Base-by-base conservation (phyloP, 2,329 filamentous ascomycete genomes). In the Knufia petricola region DNA sequence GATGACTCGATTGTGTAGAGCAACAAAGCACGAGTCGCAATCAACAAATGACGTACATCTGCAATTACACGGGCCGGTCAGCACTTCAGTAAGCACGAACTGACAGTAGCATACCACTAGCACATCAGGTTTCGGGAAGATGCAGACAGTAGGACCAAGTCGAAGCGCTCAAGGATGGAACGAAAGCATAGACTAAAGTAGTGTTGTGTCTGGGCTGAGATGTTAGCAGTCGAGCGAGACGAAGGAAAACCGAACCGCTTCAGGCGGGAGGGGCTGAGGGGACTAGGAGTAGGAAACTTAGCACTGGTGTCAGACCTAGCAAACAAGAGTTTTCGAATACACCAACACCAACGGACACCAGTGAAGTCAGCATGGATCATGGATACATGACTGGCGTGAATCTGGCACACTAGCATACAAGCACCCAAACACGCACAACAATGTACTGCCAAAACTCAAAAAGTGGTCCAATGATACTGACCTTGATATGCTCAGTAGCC, bases 171-270 rank as follows among this genome's bases (percentile, higher is more conserved):
- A 15, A 44, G 39, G 39, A 41, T 23, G 39, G 39, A 26, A 4
- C 41, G 41, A 31, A 44, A 44, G 41, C 41, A 44, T 26, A 26
- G 31, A 44, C 41, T 44, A 44, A 44, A 44, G 41, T 44, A 44
- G 41, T 44, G 24, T 44, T 32, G 41, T 26, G 13, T n/a, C 41
- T 44, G 41, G 41, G 9, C 24, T 30, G 41, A 44, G 28, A 44
- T 7, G 8, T 32, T 31, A 44, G 41, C 26, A 17, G 6, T 19
- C 6, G 8, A 21, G 19, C 37, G n/a, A 44, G 12, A 26, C 23
- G 15, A 20, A 20, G 10, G 9, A 26, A 23, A 20, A 28, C 6
- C n/a, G n/a, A n/a, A n/a, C n/a, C 15, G 15, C 8, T 7, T 21
- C 15, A 26, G 12, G 39, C 28, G 39, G 28, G 39, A 42, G 20